These are phyloP conservation scores for Oryza meyeriana DNA, from an alignment of 176 grass and related monocot genomes.

Conservation along the genomic window DNA sequence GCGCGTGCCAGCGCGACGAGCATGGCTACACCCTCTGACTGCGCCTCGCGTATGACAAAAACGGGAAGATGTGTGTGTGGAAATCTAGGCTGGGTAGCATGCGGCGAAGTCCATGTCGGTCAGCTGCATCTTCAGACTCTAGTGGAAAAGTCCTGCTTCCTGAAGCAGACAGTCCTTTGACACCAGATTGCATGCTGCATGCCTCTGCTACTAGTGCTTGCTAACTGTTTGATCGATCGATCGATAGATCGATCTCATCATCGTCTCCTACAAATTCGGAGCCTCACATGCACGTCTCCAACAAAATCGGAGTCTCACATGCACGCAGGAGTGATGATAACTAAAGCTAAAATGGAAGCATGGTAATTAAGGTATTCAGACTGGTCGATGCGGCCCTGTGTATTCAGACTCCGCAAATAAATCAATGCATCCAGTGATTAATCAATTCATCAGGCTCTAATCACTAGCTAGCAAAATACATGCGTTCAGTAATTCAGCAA, in stretches of 20 bases:
- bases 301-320: too few relatives aligned
- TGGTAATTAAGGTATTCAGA: too few relatives aligned
- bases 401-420: not conserved
- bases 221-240: not conserved
- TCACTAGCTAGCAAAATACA: not conserved
- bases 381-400: not conserved
- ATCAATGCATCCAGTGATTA: not conserved
- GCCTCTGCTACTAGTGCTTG: not conserved
- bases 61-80: not conserved
- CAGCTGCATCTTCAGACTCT: slow-evolving; percentile 33
- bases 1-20: slow-evolving; percentile 11
- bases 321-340: too few relatives aligned
- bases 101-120: slow-evolving; percentile 30
- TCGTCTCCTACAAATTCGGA: slow-evolving; percentile 24
- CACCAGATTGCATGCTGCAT: not conserved
- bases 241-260: not conserved
- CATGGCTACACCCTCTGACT: not conserved
- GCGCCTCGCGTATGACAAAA: slow-evolving; percentile 17
- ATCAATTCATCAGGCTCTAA: not conserved
- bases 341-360: too few relatives aligned
- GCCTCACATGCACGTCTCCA: too few relatives aligned
- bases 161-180: slow-evolving; percentile 35
- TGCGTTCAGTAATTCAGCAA: too few relatives aligned
- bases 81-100: not conserved
- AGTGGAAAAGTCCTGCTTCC: slow-evolving; percentile 25